These are phyloP conservation scores for Colletotrichum australisinense DNA, from an alignment of 2,329 filamentous ascomycete genomes.

Conservation along the genomic window DNA sequence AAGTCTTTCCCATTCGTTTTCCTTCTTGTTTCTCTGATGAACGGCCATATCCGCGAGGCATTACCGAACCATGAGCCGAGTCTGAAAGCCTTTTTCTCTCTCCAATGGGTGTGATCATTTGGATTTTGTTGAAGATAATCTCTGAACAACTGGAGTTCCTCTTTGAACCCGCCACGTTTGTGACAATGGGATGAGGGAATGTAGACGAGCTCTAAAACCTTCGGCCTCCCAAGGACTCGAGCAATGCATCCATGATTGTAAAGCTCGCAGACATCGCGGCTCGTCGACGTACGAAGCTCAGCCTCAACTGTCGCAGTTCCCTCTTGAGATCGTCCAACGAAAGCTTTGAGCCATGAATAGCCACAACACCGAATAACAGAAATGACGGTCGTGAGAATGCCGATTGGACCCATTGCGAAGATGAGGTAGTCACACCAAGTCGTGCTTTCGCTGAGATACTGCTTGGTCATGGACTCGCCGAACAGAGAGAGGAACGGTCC, in stretches of 20 bases:
- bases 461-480: constrained; percentile 51
- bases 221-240: constrained; percentile 46
- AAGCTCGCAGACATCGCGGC: constrained; percentile 51
- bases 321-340: constrained; percentile 53
- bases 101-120: no score
- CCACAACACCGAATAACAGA: constrained; percentile 48
- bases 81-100: no score
- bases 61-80: no score
- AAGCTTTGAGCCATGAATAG: constrained; percentile 44
- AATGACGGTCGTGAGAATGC: constrained; percentile 52
- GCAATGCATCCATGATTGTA: constrained; percentile 40
- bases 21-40: no score
- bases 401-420: constrained; percentile 49
- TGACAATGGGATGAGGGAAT: background rate
- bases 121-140: background rate
- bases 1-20: no score
- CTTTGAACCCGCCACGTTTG: background rate
- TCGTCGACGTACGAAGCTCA: constrained; percentile 54
- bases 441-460: constrained; percentile 50
- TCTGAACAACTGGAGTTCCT: background rate
- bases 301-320: constrained; percentile 46
- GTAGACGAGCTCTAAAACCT: constrained; percentile 46
- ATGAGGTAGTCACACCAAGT: constrained; percentile 45
- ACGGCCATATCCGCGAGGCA: no score
- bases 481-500: constrained; percentile 48